Conservation (phyloP, 495 filamentous ascomycete species). For the Daldinia concentrica region DNA sequence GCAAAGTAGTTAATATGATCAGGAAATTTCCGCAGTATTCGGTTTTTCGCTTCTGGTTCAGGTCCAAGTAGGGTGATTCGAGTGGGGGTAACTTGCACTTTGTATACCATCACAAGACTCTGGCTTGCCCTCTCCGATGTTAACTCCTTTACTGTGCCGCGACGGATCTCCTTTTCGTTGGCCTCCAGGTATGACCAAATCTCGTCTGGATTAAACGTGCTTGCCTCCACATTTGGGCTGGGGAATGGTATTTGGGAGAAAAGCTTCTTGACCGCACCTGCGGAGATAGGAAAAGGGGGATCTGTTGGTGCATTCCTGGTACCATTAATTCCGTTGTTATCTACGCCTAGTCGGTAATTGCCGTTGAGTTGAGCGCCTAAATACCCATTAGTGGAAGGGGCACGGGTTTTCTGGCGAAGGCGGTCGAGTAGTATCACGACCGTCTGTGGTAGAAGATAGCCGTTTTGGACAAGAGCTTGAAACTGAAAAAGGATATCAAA, state of each 20-base stretch:
- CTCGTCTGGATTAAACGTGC: conserved; percentile 51
- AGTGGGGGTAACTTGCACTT: conserved; percentile 73
- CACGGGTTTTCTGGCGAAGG: conserved; percentile 7
- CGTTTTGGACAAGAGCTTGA: conserved; percentile 62
- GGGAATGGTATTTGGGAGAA: conserved; percentile 59
- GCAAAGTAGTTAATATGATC: conserved; percentile 71
- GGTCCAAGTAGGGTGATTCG: conserved; percentile 75
- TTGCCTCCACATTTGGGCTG: conserved; percentile 56
- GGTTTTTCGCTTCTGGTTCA: conserved; percentile 73
- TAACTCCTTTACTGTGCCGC: conserved; percentile 41
- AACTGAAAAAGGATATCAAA: conserved; percentile 59
- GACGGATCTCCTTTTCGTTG: conserved; percentile 50
- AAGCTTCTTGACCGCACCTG: conserved; percentile 59
- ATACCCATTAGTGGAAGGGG: background rate
- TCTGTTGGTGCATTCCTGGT: background rate
- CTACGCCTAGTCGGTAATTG: background rate
- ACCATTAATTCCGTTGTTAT: background rate
- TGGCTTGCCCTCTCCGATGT: conserved; percentile 35
- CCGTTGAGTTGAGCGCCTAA: conserved; percentile 17
- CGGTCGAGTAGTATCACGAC: conserved; percentile 52
- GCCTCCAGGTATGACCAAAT: conserved; percentile 57
- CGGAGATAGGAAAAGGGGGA: conserved; percentile 43
- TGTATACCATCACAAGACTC: conserved; percentile 59
- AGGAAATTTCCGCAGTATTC: conserved; percentile 75
- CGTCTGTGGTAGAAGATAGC: conserved; percentile 57